Percentiles rank a stretch among this genome's conserved stretches.
Evolutionary conservation across 768 basidiomycete genomes (phyloP).

Genomic region (Suillus weaverae): DNA sequence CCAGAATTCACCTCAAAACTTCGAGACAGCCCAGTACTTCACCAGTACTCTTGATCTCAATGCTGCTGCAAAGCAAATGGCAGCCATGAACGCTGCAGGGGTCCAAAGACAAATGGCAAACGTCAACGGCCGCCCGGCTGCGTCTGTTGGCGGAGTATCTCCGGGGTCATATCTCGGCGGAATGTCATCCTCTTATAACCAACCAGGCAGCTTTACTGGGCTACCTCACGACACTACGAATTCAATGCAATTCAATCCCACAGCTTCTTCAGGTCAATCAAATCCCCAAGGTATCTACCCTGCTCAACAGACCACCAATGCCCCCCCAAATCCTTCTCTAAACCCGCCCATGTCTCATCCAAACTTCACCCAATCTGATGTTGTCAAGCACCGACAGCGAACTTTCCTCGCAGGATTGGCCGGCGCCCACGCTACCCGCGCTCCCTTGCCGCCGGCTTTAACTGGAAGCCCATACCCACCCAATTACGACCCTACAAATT

Average conservation of each 20-base stretch:
- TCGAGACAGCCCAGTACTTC: constrained; percentile 45
- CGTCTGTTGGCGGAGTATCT: constrained; percentile 54
- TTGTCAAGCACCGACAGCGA: constrained; percentile 55
- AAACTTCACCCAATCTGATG: constrained; percentile 29
- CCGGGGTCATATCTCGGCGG: constrained; percentile 69
- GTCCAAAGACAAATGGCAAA: constrained; percentile 51
- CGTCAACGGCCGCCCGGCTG: constrained; percentile 48
- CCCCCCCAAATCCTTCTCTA: constrained; percentile 35
- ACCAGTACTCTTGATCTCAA: constrained; percentile 56
- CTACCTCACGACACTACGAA: constrained; percentile 40
- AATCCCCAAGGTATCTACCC: constrained; percentile 46
- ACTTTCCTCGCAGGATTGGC: constrained; percentile 63
- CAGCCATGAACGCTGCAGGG: constrained; percentile 66
- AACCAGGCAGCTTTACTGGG: constrained; percentile 35
- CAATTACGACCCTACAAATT: constrained; percentile 60
- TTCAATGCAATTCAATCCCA: constrained; percentile 42
- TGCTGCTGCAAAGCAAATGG: constrained; percentile 78
- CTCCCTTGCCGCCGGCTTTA: constrained; percentile 74
- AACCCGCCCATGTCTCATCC: constrained; percentile 45
- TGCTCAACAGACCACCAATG: constrained; percentile 36
- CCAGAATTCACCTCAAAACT: constrained; percentile 19
- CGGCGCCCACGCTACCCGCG: constrained; percentile 54
- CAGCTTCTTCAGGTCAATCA: constrained; percentile 37
- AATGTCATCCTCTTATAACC: constrained; percentile 41
- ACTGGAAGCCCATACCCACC: constrained; percentile 59